Base-by-base conservation (phyloP, 2,329 filamentous ascomycete species). In the Ceratocystis smalleyi region DNA sequence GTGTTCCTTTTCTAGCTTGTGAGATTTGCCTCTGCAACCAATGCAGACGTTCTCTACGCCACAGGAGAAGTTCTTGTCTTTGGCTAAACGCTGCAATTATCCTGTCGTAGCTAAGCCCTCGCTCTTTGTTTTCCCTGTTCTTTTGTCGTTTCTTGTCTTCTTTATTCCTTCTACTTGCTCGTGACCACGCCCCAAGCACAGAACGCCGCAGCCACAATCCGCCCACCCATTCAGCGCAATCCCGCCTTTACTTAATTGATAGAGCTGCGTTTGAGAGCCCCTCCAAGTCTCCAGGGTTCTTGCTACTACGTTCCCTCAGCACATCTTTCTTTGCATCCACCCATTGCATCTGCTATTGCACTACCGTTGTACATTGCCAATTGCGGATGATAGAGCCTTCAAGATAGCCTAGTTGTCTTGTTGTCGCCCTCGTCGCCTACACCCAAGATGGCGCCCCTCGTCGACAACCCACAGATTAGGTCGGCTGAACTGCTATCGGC, bases 381-480 rank as follows among this genome's bases (percentile, higher is more conserved):
- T 49, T 61, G 57, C 49, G 59, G 40, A 61, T 49, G 59, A 43
- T 17, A 47, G 4, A 6, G 32, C n/a, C 24, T 17, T 32, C 35
- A 8, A 17, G 59, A 49, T 49, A 63, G 40, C n/a, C 54, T 15
- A 57, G 32, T 35, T 35, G 54, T n/a, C 17, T 19, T 30, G 19
- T 54, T 24, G 54, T 54, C 61, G 43, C 45, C 7, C n/a, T 22
- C 32, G 15, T n/a, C 27, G 5, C 24, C 45, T 54, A 5, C 45
- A 40, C 35, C 12, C 35, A 66, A 27, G 27, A 88, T 87, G 85
- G 81, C 86, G 77, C 85, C 86, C 74, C 87, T 99, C 75, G 91
- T 97, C 75, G 89, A 95, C 77, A 92, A 90, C 76, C 77, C 86
- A 70, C 89, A 96, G 81, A 95, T 99, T 75, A 83, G 88, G 79